Conservation (phyloP, 2,329 filamentous ascomycete genomes). For the Claviceps digitariae region DNA sequence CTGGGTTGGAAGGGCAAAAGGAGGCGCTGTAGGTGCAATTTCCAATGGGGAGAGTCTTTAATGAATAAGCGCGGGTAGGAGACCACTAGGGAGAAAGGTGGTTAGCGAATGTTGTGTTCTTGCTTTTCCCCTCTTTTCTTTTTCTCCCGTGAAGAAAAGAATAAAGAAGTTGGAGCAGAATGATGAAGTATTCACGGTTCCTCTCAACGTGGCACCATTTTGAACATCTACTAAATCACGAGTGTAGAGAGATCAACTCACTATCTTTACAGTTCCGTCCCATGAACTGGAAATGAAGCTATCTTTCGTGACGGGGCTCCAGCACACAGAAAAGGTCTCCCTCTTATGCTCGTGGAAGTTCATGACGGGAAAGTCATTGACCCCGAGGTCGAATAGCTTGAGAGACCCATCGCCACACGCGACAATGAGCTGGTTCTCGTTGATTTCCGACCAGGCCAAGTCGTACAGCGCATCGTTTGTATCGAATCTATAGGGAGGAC, state of each 20-base stretch:
- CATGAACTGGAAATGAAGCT: slow-evolving; percentile 85
- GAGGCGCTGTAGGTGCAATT: slow-evolving; percentile 89
- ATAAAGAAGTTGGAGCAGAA: no score
- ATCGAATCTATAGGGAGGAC: slow-evolving; percentile 57
- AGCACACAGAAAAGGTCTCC: slow-evolving; percentile 84
- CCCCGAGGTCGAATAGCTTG: slow-evolving; percentile 79
- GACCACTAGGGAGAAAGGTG: slow-evolving; percentile 52
- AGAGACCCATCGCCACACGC: slow-evolving; percentile 88
- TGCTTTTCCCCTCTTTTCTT: background rate
- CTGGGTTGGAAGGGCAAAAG: slow-evolving; percentile 78
- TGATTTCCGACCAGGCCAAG: slow-evolving; percentile 85
- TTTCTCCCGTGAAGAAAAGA: background rate
- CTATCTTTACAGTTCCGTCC: slow-evolving; percentile 91
- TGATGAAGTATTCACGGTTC: no score
- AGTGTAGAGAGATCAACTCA: slow-evolving; percentile 18
- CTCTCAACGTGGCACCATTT: background rate
- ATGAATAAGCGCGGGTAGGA: slow-evolving; percentile 57
- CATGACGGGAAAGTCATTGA: slow-evolving; percentile 75
- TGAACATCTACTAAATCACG: background rate
- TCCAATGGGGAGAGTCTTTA: slow-evolving; percentile 80
- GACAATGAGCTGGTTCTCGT: slow-evolving; percentile 85
- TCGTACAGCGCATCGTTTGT: slow-evolving; percentile 97
- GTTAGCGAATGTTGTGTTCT: background rate
- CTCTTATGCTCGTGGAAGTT: slow-evolving; percentile 89
- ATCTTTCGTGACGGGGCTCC: slow-evolving; percentile 85